Conservation (phyloP, 2,329 filamentous ascomycete genomes). For the Clonostachys byssicola region DNA sequence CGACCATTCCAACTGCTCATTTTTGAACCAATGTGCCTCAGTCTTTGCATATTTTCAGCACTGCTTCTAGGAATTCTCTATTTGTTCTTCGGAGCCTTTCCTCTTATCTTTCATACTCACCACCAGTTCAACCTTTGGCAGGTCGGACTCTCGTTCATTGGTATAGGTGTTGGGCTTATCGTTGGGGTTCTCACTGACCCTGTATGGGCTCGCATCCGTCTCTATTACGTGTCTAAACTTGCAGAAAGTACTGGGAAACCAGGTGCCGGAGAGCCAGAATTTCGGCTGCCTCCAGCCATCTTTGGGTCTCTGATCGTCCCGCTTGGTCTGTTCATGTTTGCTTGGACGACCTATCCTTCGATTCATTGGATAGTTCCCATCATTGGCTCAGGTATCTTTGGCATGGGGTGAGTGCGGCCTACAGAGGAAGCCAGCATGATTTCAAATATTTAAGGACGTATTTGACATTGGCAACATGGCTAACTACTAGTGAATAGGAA, state of each 20-base stretch:
- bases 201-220: too few relatives aligned
- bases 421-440: neutral
- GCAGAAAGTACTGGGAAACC: too few relatives aligned
- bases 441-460: constrained; percentile 1
- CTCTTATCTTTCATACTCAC: constrained; percentile 71
- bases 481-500: constrained; percentile 38
- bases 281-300: constrained; percentile 73
- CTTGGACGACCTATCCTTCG: constrained; percentile 72
- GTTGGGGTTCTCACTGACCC: too few relatives aligned
- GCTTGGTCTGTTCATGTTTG: constrained; percentile 82
- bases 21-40: constrained; percentile 81
- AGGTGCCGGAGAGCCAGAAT: constrained; percentile 68
- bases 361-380: constrained; percentile 77
- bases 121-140: constrained; percentile 79
- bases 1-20: constrained; percentile 77
- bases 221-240: too few relatives aligned
- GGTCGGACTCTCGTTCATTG: constrained; percentile 73
- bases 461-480: too few relatives aligned
- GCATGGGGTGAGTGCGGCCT: constrained; percentile 59
- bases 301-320: constrained; percentile 72
- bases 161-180: constrained; percentile 46
- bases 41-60: constrained; percentile 77
- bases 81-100: constrained; percentile 86
- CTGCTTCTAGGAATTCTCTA: constrained; percentile 86
- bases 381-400: constrained; percentile 69